Base-by-base conservation (phyloP, 2,329 filamentous ascomycete species). In the Colletotrichum navitas region DNA sequence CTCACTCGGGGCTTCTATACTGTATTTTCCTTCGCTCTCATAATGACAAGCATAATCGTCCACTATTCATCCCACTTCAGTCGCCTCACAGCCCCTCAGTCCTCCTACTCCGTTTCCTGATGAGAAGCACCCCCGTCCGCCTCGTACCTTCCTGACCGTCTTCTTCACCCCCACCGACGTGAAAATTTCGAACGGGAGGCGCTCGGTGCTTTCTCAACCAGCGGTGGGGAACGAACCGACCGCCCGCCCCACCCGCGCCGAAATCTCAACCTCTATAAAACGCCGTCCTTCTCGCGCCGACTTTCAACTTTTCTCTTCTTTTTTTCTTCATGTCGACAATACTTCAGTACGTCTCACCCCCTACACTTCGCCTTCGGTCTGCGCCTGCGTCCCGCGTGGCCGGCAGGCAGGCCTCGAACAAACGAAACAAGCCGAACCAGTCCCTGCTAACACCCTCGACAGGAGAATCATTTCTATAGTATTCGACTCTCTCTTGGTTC, bases 391-490 rank as follows among this genome's bases (percentile, higher is more conserved):
- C 55, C n/a, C 34, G 43, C 43, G n/a, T 24, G 6, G 26, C 26
- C 18, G 4, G 14, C 49, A 16, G 49, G 10, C 21, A 3, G 43
- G 8, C 18, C 43, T 5, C 21, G 14, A 10, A n/a, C 21, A 51
- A 29, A 26, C 21, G 12, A 12, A 10, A 8, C n/a, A 29, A 39
- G 18, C n/a, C 14, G 34, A 43, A 43, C 43, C 43, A 21, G 18
- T 12, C 21, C 39, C 39, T 10, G 26, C 39, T 74, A 68, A 75
- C 68, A 73, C 66, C 69, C 43, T 49, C 29, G 32, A 75, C 81
- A 86, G 81, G 84, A 94, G 93, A 95, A 95, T 95, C 93, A 94
- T 93, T 97, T 97, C 93, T 97, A 95, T 94, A 97, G 94, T 95
- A 91, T 88, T 93, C 91, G 91, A 94, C 92, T 89, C 88, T 88